Percentiles rank a stretch among this genome's conserved stretches.
phyloP scores from a whole-genome alignment of 257 asterid genomes.

The Datura wrightii region DNA sequence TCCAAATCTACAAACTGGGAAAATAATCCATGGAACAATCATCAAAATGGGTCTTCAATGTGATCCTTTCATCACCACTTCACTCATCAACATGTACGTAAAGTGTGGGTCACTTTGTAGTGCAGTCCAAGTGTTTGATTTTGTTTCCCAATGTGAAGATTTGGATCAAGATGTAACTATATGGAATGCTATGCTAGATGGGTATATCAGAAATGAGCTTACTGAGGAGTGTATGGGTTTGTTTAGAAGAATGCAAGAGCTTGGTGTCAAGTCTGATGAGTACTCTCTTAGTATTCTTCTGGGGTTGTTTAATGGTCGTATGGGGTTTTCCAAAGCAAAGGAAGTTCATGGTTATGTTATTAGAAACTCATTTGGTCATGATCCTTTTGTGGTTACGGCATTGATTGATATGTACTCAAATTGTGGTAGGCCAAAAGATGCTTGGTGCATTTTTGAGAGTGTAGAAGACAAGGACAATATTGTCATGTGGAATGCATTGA shows the following conservation, averaged over 20 bases:
- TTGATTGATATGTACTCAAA: slow-evolving; percentile 70
- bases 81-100: slow-evolving; percentile 70
- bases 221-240: slow-evolving; percentile 50
- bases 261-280: slow-evolving; percentile 70
- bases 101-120: slow-evolving; percentile 58
- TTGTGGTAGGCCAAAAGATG: slow-evolving; percentile 54
- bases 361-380: slow-evolving; percentile 55
- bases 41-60: slow-evolving; percentile 60
- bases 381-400: slow-evolving; percentile 69
- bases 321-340: slow-evolving; percentile 47
- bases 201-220: slow-evolving; percentile 56
- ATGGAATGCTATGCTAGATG: slow-evolving; percentile 86
- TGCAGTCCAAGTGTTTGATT: slow-evolving; percentile 76
- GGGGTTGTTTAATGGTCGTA: slow-evolving; percentile 45
- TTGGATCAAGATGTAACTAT: slow-evolving; percentile 63
- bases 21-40: slow-evolving; percentile 60
- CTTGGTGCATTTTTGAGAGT: slow-evolving; percentile 66
- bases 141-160: slow-evolving; percentile 48
- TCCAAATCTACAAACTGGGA: slow-evolving; percentile 55
- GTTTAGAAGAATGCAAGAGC: slow-evolving; percentile 62
- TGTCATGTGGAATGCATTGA: slow-evolving; percentile 80
- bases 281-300: slow-evolving; percentile 80
- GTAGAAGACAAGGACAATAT: slow-evolving; percentile 46
- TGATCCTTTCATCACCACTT: slow-evolving; percentile 69
- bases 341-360: slow-evolving; percentile 70